Evolutionary conservation across 2,329 filamentous ascomycete genomes (phyloP).

Genomic region (Ceratocystis cubensis): DNA sequence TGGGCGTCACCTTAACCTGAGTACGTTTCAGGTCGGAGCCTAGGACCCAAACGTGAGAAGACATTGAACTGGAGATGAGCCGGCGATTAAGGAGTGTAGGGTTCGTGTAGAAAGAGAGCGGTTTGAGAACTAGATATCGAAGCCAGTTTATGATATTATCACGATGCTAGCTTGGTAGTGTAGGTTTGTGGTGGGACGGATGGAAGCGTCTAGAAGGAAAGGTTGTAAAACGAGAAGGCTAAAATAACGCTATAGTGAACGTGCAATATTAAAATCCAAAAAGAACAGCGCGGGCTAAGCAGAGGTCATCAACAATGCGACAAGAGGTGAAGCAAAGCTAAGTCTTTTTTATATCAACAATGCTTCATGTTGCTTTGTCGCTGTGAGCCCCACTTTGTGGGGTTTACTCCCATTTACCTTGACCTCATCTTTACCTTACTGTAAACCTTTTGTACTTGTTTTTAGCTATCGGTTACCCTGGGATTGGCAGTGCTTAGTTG

Average conservation of each 20-base stretch:
- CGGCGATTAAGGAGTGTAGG: not conserved
- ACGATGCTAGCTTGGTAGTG: not conserved
- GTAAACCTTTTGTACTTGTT: too few relatives aligned
- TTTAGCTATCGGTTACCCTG: conserved; percentile 3
- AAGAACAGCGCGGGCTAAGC: not conserved
- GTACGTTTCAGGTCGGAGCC: conserved; percentile 65
- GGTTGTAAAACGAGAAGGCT: not conserved
- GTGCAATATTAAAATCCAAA: not conserved
- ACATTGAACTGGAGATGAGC: conserved; percentile 42
- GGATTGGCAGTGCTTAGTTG: not conserved
- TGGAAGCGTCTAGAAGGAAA: not conserved
- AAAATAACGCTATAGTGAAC: not conserved
- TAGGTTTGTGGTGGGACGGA: not conserved
- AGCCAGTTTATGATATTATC: not conserved
- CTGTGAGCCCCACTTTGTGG: not conserved
- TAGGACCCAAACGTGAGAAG: conserved; percentile 79
- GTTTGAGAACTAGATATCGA: not conserved
- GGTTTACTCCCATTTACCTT: not conserved
- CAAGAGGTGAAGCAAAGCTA: not conserved
- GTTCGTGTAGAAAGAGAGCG: not conserved
- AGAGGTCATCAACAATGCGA: not conserved
- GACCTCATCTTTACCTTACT: not conserved
- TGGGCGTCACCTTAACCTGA: conserved; percentile 70
- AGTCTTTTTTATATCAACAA: conserved; percentile 1
- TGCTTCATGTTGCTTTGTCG: not conserved